phyloP scores from a whole-genome alignment of 495 filamentous ascomycete genomes.

The Trypethelium eluteriae region DNA sequence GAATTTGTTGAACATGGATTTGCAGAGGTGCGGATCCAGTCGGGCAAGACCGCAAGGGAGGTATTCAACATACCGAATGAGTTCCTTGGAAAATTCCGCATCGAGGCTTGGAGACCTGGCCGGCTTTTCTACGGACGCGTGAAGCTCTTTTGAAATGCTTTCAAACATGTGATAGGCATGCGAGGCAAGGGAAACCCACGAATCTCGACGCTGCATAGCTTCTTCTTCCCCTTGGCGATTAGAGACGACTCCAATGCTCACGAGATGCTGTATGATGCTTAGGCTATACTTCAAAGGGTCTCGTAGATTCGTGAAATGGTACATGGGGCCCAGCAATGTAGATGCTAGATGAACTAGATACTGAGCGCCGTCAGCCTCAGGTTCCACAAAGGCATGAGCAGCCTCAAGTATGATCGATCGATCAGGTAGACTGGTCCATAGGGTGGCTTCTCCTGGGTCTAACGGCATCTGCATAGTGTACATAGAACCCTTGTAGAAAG shows the following conservation, averaged over 20 bases:
- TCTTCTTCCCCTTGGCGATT: neutral
- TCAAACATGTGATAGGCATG: neutral
- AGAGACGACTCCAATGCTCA: neutral
- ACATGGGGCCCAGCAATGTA: neutral
- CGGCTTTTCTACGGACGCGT: neutral
- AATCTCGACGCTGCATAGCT: neutral
- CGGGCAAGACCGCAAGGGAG: neutral
- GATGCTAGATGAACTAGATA: neutral
- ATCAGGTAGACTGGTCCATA: neutral
- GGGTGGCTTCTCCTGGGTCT: neutral
- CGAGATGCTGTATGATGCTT: slow-evolving; percentile 1
- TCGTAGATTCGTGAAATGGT: neutral
- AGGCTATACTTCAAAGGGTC: neutral
- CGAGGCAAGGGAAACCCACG: neutral
- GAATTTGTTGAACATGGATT: neutral
- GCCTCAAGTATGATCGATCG: neutral
- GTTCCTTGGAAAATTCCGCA: neutral
- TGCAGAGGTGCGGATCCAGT: neutral
- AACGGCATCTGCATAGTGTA: neutral
- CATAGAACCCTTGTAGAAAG: neutral
- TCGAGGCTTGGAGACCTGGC: neutral
- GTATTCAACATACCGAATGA: neutral
- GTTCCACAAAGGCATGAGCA: neutral
- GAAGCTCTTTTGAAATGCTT: neutral
- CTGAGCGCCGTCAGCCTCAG: neutral